Conservation (phyloP, 1,284 basidiomycete species). For the Ganoderma meredithae region DNA sequence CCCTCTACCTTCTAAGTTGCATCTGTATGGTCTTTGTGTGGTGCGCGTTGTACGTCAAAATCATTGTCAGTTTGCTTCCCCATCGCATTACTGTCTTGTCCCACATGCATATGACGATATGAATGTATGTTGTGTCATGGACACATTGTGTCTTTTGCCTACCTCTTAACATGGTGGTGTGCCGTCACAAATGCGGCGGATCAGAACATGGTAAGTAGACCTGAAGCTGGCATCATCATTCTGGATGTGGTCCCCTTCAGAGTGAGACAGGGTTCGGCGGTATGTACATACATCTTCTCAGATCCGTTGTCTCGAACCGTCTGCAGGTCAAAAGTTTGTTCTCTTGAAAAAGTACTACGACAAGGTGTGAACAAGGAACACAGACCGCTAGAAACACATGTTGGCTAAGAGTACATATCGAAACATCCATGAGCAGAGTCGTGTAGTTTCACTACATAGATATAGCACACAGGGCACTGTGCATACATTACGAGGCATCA, state of each 20-base stretch:
- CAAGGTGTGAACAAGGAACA: neutral
- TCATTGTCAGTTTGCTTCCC: slow-evolving; percentile 25
- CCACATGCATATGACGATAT: slow-evolving; percentile 35
- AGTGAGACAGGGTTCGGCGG: too few species aligned
- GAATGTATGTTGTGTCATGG: slow-evolving; percentile 32
- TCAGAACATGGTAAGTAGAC: neutral
- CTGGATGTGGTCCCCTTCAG: too few species aligned
- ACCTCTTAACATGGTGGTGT: neutral
- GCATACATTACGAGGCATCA: neutral
- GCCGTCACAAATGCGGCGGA: neutral
- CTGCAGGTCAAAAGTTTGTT: too few species aligned
- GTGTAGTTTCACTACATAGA: neutral
- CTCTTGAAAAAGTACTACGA: neutral
- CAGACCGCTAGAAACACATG: neutral
- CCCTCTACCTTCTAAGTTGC: slow-evolving; percentile 67
- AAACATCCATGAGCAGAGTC: neutral
- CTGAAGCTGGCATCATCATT: neutral
- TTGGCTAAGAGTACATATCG: neutral
- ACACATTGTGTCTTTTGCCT: slow-evolving; percentile 2
- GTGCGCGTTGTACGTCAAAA: slow-evolving; percentile 27
- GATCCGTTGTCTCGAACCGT: too few species aligned
- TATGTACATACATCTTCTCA: too few species aligned
- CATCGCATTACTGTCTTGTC: slow-evolving; percentile 20
- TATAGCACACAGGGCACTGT: neutral
- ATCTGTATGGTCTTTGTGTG: slow-evolving; percentile 12